Evolutionary conservation across 257 asterid genomes (phyloP).

Genomic region (Nicotiana undulata): DNA sequence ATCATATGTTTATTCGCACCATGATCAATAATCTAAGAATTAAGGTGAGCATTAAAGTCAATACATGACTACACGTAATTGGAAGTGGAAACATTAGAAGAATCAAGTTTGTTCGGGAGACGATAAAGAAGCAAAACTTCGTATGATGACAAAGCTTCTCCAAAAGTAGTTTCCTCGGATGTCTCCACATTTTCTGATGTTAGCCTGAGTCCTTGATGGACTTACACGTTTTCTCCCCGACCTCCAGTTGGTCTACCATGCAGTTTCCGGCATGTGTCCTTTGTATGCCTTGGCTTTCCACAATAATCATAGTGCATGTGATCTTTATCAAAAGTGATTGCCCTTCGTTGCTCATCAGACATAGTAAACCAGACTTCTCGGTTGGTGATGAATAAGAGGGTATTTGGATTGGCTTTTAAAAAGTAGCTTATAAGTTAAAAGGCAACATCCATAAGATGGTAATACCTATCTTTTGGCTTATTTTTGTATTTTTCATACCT

Average conservation of each 20-base stretch:
- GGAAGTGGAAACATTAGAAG: not conserved
- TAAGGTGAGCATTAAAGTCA: not conserved
- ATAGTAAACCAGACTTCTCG: too few species aligned
- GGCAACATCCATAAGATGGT: too few species aligned
- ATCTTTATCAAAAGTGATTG: not conserved
- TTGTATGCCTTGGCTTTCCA: not conserved
- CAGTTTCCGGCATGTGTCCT: not conserved
- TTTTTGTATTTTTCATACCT: too few species aligned
- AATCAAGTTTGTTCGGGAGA: not conserved
- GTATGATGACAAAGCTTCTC: not conserved
- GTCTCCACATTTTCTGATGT: not conserved
- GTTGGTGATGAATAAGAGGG: not conserved
- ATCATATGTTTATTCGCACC: not conserved
- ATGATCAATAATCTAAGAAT: not conserved
- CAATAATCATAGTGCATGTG: not conserved
- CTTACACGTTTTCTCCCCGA: too few species aligned
- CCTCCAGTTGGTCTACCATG: not conserved
- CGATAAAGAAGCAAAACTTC: not conserved
- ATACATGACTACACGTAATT: not conserved
- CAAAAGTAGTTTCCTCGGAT: too few species aligned
- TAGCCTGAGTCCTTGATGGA: not conserved
- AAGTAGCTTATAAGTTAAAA: too few species aligned
- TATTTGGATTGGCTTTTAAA: too few species aligned
- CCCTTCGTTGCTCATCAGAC: not conserved
- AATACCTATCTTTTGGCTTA: too few species aligned